Conservation (phyloP, 495 filamentous ascomycete genomes). For the Viridothelium virens region DNA sequence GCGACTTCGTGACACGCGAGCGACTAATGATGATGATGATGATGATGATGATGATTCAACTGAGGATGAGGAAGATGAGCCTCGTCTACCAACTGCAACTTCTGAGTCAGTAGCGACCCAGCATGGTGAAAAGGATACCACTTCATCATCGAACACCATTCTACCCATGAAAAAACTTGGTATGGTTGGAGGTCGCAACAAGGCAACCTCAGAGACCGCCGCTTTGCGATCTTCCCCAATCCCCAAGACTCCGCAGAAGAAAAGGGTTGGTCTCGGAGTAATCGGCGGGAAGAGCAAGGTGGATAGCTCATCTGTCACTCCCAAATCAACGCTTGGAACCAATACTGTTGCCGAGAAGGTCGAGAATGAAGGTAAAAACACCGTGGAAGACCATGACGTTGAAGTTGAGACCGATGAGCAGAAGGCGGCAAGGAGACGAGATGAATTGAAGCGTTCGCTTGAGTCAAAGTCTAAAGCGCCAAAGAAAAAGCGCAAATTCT, state of each 20-base stretch:
- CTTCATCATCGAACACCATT: background rate
- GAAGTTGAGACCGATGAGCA: conserved; percentile 31
- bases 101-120: background rate
- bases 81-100: conserved; percentile 11
- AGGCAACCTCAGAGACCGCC: background rate
- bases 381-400: conserved; percentile 14
- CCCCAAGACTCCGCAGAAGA: conserved; percentile 5
- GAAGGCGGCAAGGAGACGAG: conserved; percentile 33
- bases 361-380: background rate
- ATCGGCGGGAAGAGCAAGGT: conserved; percentile 22
- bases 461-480: conserved; percentile 32
- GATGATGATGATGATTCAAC: conserved; percentile 20
- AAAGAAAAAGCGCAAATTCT: conserved; percentile 34
- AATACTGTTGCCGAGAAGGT: conserved; percentile 3
- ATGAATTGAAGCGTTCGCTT: conserved; percentile 33
- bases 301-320: background rate
- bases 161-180: conserved; percentile 13
- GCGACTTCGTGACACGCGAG: too few relatives aligned
- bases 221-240: background rate
- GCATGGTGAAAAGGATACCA: background rate
- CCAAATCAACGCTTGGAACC: background rate
- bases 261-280: conserved; percentile 14
- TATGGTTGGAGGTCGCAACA: conserved; percentile 13
- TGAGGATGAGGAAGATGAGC: conserved; percentile 23
- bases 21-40: background rate